Evolutionary conservation across 768 basidiomycete species (phyloP), one percentile per base, ranked within the genome.

Genomic region (Bullera alba): DNA sequence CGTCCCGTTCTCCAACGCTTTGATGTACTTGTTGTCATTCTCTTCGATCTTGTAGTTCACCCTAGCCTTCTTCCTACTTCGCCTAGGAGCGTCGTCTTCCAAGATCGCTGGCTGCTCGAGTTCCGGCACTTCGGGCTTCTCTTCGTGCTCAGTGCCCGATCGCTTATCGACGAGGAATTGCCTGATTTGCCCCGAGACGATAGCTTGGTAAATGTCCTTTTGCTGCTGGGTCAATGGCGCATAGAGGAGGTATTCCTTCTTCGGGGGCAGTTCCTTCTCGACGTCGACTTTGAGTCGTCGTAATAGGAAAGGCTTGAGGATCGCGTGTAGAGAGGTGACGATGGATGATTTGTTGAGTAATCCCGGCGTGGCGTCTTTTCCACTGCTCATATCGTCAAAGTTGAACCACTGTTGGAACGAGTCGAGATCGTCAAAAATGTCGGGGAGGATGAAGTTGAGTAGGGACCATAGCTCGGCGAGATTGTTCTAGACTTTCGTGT

Each of bases 301-400:
- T 0, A 97, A 78, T 25, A 97, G 79, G 78, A 97, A 99, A 1
- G 95, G 95, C 60, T 91, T 90, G 42, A 99, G 80, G 62, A 99
- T 92, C 2, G 81, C 80, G 69, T 95, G 91, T 0, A 96, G 79
- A 0, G 85, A 80, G 25, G 80, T 77, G 52, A 95, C 84, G 58
- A 93, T 79, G 34, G 81, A 76, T 0, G 79, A 73, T 29, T 68
- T 61, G 51, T 69, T 65, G 25, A 69, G 50, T 19, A 67, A 50
- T 15, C 53, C 53, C n/a, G n/a, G n/a, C 3, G 49, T 51, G 12
- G 50, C 56, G 16, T 52, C 30, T 4, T 42, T 30, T 14, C 45
- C 41, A 25, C 51, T 50, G 46, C 53, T 61, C 57, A 74, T 60
- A 26, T 69, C 59, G 45, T 67, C 63, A 42, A 71, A 56, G 50